Base-by-base conservation (phyloP, 805 yeast genomes). In the Torulaspora microellipsoides region DNA sequence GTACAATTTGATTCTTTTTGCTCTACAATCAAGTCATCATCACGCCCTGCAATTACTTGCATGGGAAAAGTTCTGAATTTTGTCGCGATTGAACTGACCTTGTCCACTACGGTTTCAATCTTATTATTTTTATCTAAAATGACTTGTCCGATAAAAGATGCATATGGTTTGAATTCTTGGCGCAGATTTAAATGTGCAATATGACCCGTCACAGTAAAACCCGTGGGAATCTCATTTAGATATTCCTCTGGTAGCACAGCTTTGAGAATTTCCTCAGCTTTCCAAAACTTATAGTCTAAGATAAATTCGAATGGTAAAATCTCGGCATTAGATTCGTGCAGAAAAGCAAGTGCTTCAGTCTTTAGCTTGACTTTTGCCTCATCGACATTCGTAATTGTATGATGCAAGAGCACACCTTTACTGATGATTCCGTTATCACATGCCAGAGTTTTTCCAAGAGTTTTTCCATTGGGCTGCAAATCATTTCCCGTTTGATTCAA, bases 171-270 rank as follows among this genome's bases (percentile, higher is more conserved):
- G 67, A 82, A 93, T 58, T 86, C 93, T 32, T 83, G 84, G 35
- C 89, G 72, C 33, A 93, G 65, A 57, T 93, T 93, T 58, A 95
- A 66, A 65, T 93, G 99, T 0, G 98, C 99, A 45, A 93, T 76
- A 66, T 93, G 98, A 0, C 99, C 99, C 0, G 95, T 95, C 30
- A 81, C 79, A 1, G 98, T 86, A 62, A 85, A 93, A 0, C 98
- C 95, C 1, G 93, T 73, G 0, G 99, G 99, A 8, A 83, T 71
- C 44, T 88, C 95, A 33, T 76, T 81, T 6, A 78, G 65, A 15
- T 47, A 51, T 14, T 79, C 71, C 35, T 77, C 83, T 0, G 99
- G 99, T 35, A 93, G 64, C 3, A 89, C 76, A 0, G 95, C 77
- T 35, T 72, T 70, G 31, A 93, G 69, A 12, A 93, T 83, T 53